phyloP scores from a whole-genome alignment of 441 rosid genomes.

The Dalechampia spathulata region DNA sequence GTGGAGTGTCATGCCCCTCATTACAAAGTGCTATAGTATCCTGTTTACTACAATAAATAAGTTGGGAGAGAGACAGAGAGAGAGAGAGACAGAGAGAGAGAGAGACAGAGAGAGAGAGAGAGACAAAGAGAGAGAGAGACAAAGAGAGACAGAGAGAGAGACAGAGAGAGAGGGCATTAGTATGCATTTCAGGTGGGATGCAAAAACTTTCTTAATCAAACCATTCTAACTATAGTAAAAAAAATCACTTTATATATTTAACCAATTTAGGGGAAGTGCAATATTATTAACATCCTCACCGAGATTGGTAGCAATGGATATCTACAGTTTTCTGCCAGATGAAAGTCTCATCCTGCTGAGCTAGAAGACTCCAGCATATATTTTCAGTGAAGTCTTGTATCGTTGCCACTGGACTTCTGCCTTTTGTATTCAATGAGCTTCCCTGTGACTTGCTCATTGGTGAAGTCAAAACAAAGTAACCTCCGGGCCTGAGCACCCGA shows the following conservation, averaged over 20 bases:
- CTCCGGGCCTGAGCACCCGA: slow-evolving; percentile 90
- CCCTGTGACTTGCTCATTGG: slow-evolving; percentile 57
- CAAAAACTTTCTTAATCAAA: no score
- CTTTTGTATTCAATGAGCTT: slow-evolving; percentile 36
- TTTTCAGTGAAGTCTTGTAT: slow-evolving; percentile 59
- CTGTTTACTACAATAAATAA: slow-evolving; percentile 38
- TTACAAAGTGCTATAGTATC: slow-evolving; percentile 57
- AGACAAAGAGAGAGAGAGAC: no score
- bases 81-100: slow-evolving; percentile 5
- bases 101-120: background rate
- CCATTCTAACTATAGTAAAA: no score
- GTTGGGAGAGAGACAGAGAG: slow-evolving; percentile 4
- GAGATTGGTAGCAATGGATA: slow-evolving; percentile 49
- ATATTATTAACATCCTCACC: slow-evolving; percentile 39
- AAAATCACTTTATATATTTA: no score
- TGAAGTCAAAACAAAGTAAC: slow-evolving; percentile 84
- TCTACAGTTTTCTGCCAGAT: slow-evolving; percentile 93
- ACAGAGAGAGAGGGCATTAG: no score
- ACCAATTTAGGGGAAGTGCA: background rate
- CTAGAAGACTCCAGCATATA: slow-evolving; percentile 79
- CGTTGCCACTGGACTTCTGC: slow-evolving; percentile 40
- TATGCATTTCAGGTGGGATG: no score
- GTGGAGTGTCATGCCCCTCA: slow-evolving; percentile 46
- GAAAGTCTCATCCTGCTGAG: slow-evolving; percentile 94
- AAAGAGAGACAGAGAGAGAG: no score